Evolutionary conservation across 148 eudicot species (phyloP).

Genomic region (Polygonum maritimum): DNA sequence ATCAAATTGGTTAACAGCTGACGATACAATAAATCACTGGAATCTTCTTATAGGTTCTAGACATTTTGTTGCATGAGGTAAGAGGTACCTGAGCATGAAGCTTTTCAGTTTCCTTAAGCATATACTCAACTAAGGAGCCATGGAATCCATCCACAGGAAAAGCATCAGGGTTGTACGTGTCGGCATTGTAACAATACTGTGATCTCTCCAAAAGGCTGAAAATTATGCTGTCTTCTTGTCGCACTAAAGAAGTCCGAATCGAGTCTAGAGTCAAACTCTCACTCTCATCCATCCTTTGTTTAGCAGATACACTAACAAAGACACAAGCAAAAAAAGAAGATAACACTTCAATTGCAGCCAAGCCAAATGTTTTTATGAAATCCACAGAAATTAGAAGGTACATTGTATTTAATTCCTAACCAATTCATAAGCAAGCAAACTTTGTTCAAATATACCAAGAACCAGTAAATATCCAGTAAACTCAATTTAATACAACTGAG

Average conservation of each 20-base stretch:
- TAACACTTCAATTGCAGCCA: background rate
- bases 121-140: conserved; percentile 73
- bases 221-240: conserved; percentile 96
- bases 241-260: conserved; percentile 68
- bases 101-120: conserved; percentile 82
- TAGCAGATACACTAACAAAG: conserved; percentile 28
- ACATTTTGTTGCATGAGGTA: background rate
- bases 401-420: background rate
- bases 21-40: background rate
- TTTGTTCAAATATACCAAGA: background rate
- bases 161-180: conserved; percentile 68
- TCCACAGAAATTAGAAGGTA: background rate
- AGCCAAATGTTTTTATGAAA: background rate
- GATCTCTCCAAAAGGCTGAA: conserved; percentile 87
- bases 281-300: conserved; percentile 64
- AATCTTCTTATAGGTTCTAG: background rate
- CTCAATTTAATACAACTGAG: background rate
- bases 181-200: conserved; percentile 72
- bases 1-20: background rate
- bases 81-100: conserved; percentile 72
- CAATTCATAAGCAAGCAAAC: background rate
- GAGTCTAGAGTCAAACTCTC: conserved; percentile 70
- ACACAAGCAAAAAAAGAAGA: background rate
- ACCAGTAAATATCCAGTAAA: background rate
- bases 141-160: conserved; percentile 57